These are phyloP conservation scores for Inosperma sp. DNA, from an alignment of 768 basidiomycete species.

Conservation along the genomic window DNA sequence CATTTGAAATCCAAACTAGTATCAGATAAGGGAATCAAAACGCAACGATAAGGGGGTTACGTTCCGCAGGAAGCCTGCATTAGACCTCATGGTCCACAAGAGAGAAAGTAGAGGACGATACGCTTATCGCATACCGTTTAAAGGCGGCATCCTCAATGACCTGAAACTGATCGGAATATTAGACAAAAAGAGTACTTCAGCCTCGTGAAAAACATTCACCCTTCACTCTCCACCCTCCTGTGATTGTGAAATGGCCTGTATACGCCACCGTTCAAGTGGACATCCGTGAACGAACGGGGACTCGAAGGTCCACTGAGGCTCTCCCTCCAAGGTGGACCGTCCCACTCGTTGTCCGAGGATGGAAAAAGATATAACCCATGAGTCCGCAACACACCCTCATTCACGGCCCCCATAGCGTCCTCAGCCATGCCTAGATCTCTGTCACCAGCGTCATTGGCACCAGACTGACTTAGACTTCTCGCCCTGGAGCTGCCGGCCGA, in stretches of 20 bases:
- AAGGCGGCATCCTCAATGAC: background rate
- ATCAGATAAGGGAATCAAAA: too few relatives aligned
- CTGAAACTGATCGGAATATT: background rate
- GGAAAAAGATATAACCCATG: background rate
- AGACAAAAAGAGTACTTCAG: background rate
- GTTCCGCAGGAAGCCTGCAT: too few relatives aligned
- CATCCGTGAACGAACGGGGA: background rate
- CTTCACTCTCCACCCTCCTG: slow-evolving; percentile 3
- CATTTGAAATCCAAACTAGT: too few relatives aligned
- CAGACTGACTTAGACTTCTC: slow-evolving; percentile 4
- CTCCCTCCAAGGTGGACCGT: background rate
- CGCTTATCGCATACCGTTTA: background rate
- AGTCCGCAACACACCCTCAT: background rate
- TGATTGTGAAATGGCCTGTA: background rate
- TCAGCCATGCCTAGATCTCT: background rate
- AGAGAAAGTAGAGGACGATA: background rate
- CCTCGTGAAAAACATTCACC: background rate
- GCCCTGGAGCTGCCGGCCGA: slow-evolving; percentile 4
- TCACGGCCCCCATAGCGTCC: background rate
- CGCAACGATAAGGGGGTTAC: too few relatives aligned
- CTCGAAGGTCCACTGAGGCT: background rate
- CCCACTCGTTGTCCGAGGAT: slow-evolving; percentile 3
- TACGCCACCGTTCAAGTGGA: background rate
- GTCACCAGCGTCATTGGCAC: background rate
- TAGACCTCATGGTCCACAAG: too few relatives aligned